phyloP scores from a whole-genome alignment of 2,329 filamentous ascomycete genomes.

The Pyrenochaeta sp. region DNA sequence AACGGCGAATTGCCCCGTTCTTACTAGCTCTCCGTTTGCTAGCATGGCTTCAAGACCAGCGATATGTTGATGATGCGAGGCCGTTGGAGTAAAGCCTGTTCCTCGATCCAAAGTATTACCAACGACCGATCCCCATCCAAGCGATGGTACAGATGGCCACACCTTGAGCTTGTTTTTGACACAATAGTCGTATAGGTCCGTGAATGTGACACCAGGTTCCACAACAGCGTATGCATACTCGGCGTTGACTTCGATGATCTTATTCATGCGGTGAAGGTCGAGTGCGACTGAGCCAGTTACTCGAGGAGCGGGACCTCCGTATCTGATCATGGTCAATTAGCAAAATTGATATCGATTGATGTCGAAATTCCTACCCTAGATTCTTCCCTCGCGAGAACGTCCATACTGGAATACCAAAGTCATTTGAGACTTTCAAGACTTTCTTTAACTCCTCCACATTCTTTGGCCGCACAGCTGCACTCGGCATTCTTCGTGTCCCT shows the following conservation, averaged over 20 bases:
- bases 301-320: conserved; percentile 39
- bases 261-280: conserved; percentile 52
- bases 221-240: conserved; percentile 56
- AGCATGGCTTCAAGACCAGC: conserved; percentile 49
- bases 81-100: conserved; percentile 51
- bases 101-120: conserved; percentile 52
- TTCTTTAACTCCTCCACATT: conserved; percentile 28
- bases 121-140: conserved; percentile 46
- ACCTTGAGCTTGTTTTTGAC: conserved; percentile 38
- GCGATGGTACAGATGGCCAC: conserved; percentile 42
- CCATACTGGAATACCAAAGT: conserved; percentile 41
- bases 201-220: conserved; percentile 44
- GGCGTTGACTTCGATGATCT: conserved; percentile 54
- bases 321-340: conserved; percentile 17
- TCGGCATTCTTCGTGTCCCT: conserved; percentile 51
- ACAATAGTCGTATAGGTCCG: conserved; percentile 43
- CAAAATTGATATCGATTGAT: neutral
- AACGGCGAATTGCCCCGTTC: conserved; percentile 51
- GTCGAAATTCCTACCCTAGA: conserved; percentile 42
- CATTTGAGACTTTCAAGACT: conserved; percentile 31
- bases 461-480: conserved; percentile 52
- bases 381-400: conserved; percentile 42
- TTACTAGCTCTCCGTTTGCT: conserved; percentile 41
- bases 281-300: conserved; percentile 48
- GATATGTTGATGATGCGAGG: conserved; percentile 48